Conservation (phyloP, 2,329 filamentous ascomycete genomes). For the Gremmenia infestans region DNA sequence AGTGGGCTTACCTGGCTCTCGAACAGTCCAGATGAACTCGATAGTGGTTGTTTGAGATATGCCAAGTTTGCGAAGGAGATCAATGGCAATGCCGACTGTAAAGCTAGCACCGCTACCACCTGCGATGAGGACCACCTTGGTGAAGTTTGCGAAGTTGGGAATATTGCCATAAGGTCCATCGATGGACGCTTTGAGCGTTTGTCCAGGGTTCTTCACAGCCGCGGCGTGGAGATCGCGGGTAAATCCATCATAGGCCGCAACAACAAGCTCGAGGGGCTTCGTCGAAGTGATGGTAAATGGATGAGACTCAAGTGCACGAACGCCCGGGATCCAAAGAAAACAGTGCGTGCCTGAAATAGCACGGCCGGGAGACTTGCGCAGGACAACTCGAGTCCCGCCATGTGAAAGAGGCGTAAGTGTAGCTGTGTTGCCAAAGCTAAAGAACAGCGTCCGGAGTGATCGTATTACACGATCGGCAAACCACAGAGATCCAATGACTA, state of each 20-base stretch:
- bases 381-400: constrained; percentile 48
- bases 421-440: constrained; percentile 46
- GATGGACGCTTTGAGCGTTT: constrained; percentile 44
- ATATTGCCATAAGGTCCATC: constrained; percentile 55
- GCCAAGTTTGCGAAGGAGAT: constrained; percentile 41
- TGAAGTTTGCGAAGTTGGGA: constrained; percentile 46
- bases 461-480: constrained; percentile 45
- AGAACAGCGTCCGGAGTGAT: constrained; percentile 37
- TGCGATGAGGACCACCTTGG: constrained; percentile 52
- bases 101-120: constrained; percentile 58
- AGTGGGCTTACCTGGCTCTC: constrained; percentile 35
- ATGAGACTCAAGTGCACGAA: constrained; percentile 55
- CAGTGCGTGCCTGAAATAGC: constrained; percentile 53
- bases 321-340: constrained; percentile 57
- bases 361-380: constrained; percentile 42
- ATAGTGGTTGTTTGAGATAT: constrained; percentile 35
- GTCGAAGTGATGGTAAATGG: constrained; percentile 55
- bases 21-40: constrained; percentile 45
- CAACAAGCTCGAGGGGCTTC: constrained; percentile 49
- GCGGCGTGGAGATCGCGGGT: constrained; percentile 50
- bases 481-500: constrained; percentile 44
- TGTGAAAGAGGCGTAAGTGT: constrained; percentile 48
- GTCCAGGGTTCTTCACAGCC: constrained; percentile 45
- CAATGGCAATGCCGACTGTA: constrained; percentile 42
- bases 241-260: constrained; percentile 54